Base-by-base conservation (phyloP, 2,329 filamentous ascomycete genomes). In the Neocucurbitaria cava region DNA sequence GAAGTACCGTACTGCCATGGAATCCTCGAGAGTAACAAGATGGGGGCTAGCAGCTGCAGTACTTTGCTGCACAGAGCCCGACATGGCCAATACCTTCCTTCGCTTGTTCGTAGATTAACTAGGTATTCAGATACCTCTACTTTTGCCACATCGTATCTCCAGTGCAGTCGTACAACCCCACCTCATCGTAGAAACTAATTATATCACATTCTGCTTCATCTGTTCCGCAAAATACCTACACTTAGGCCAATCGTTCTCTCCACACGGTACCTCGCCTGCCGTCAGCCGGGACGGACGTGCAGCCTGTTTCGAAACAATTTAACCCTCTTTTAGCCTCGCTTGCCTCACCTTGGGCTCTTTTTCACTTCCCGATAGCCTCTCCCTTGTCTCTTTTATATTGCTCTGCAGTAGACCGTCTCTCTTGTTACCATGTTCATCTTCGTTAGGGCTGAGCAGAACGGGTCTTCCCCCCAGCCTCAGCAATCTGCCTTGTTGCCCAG, bases 261-360 rank as follows among this genome's bases (percentile, higher is more conserved):
- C 48, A n/a, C n/a, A n/a, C n/a, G n/a, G 33, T 50, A 63, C 56
- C 49, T 53, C 43, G 46, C 43, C 40, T 47, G 35, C 47, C 46
- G 54, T 56, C 64, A 48, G 46, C 54, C 54, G 55, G 50, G 33
- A 46, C 56, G 48, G 49, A 49, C 53, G 31, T 54, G 47, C 53
- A 46, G 46, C 55, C 57, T 45, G 58, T 65, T 66, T 68, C 56
- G 62, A 70, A 70, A 67, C 65, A 41, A 56, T 62, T 65, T 68
- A 64, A 53, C 49, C 67, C 58, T 42, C 49, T 59, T 68, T 59
- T 52, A 59, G 61, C 57, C 46, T 68, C 56, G 61, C 55, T 48
- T 61, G 33, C 55, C 33, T 28, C 21, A 15, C 46, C 13, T 45
- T 20, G 38, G 41, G 39, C 13, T 46, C 36, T 49, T 50, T 33